Evolutionary conservation across 2,329 filamentous ascomycete genomes (phyloP), one percentile per base, ranked within the genome.

Genomic region (Talaromyces atroroseus): DNA sequence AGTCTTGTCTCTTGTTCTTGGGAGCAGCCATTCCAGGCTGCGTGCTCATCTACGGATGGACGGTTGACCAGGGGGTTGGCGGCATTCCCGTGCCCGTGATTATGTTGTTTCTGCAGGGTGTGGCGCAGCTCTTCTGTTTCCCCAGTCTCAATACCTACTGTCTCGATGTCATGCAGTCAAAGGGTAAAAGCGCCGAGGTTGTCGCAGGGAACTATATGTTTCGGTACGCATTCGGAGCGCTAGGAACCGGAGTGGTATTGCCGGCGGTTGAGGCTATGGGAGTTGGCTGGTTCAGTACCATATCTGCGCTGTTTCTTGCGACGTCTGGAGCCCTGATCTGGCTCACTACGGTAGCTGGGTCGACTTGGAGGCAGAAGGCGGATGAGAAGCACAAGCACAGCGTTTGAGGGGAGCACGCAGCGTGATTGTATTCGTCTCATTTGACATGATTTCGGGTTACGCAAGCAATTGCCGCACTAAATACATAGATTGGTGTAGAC

Each of bases 141-240:
- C 87, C 87, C 0, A 83, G 81, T 49, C 69, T 92, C 59, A 91
- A 92, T 68, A 89, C 88, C 0, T 92, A 94, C 71, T 92, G 88
- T 67, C 72, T 94, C 42, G 89, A 94, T 68, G 88, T 92, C 12
- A 90, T 92, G 85, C 87, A 87, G 61, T 66, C 69, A 2, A 68
- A 66, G 21, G 78, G 78, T 1, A 76, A 81, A 29, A 83, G 83
- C 45, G 82, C 86, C 3, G 89, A 94, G 65, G 87, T 92, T 3
- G 83, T 90, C 45, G 88, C 88, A 0, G 87, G 88, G 0, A 94
- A 92, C 69, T 94, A 92, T 69, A 84, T 90, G 64, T 77, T 89
- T 51, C 79, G 89, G 5, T 94, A 92, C 69, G 66, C 90, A 5
- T 88, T 91, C 62, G 89, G 85, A 0, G 88, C 87, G 11, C 72